Percentiles rank a stretch among this genome's conserved stretches.
Conservation (phyloP, 495 filamentous ascomycete genomes). For the Podospora tetraspora region DNA sequence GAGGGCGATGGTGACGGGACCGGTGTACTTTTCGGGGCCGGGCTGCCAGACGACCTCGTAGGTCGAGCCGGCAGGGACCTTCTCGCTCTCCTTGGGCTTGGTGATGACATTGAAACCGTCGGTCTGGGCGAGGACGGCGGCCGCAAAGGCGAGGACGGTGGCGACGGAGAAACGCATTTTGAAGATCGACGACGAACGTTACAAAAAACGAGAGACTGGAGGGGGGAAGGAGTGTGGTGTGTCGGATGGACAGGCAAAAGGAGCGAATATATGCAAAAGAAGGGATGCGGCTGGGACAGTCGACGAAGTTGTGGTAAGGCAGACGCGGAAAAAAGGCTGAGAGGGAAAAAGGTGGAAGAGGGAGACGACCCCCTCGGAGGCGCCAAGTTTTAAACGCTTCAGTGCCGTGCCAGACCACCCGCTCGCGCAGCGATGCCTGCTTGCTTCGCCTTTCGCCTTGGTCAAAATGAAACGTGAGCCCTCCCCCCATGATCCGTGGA, state of each 20-base stretch:
- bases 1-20: conserved; percentile 36
- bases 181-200: conserved; percentile 13
- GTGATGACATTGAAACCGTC: conserved; percentile 37
- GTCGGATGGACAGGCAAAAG: conserved; percentile 1
- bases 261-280: conserved; percentile 13
- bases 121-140: conserved; percentile 38
- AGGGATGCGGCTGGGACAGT: conserved; percentile 13
- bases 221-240: conserved; percentile 2
- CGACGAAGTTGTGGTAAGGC: conserved; percentile 4
- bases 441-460: conserved; percentile 9
- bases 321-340: not conserved
- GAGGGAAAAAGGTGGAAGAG: not conserved
- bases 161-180: conserved; percentile 45
- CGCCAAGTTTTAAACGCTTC: not conserved
- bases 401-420: not conserved
- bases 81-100: conserved; percentile 31
- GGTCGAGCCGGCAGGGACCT: conserved; percentile 36
- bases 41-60: conserved; percentile 32
- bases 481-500: not conserved
- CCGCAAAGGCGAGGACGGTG: conserved; percentile 41
- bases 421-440: not conserved
- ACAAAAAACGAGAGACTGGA: conserved; percentile 12
- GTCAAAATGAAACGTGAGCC: conserved; percentile 8
- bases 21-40: conserved; percentile 25
- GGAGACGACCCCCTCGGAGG: not conserved